Percentiles rank a stretch among this genome's conserved stretches.
phyloP scores from a whole-genome alignment of 2,329 filamentous ascomycete species.

The Coniochaeta sp. region DNA sequence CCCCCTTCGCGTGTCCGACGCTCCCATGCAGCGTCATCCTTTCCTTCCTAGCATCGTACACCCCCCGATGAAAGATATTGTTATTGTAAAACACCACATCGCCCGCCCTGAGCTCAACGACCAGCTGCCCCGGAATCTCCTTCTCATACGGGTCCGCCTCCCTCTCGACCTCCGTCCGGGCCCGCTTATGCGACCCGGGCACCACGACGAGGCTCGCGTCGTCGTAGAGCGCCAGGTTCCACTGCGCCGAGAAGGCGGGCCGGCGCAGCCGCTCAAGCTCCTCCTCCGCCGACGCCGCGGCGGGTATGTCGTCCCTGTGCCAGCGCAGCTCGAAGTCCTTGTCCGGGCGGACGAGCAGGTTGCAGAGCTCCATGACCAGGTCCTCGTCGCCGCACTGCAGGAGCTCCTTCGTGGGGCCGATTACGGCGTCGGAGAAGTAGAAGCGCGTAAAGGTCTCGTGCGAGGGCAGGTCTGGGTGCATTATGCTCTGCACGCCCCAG shows the following conservation, averaged over 20 bases:
- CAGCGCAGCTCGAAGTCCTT: slow-evolving; percentile 67
- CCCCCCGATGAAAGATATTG: slow-evolving; percentile 73
- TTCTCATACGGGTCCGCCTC: slow-evolving; percentile 57
- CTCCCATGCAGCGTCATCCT: slow-evolving; percentile 67
- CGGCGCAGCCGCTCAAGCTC: slow-evolving; percentile 54
- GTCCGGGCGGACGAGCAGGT: slow-evolving; percentile 71
- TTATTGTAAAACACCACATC: slow-evolving; percentile 87
- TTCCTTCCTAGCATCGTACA: slow-evolving; percentile 52
- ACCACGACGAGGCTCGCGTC: slow-evolving; percentile 70
- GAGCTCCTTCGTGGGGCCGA: slow-evolving; percentile 58
- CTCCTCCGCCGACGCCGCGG: slow-evolving; percentile 57
- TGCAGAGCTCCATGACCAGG: slow-evolving; percentile 82
- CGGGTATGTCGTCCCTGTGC: slow-evolving; percentile 78
- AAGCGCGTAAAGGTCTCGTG: slow-evolving; percentile 53
- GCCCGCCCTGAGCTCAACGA: slow-evolving; percentile 61
- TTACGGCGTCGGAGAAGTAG: slow-evolving; percentile 65
- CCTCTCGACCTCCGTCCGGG: slow-evolving; percentile 64
- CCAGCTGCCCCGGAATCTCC: slow-evolving; percentile 53
- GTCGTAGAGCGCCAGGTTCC: slow-evolving; percentile 75
- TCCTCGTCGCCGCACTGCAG: slow-evolving; percentile 50
- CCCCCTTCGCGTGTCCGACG: slow-evolving; percentile 54
- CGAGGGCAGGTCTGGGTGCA: slow-evolving; percentile 64
- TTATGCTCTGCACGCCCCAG: slow-evolving; percentile 83
- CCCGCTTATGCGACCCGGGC: slow-evolving; percentile 66
- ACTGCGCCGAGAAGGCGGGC: slow-evolving; percentile 71